Conservation (phyloP, 2,329 filamentous ascomycete genomes). For the Mollisia scopiformis region DNA sequence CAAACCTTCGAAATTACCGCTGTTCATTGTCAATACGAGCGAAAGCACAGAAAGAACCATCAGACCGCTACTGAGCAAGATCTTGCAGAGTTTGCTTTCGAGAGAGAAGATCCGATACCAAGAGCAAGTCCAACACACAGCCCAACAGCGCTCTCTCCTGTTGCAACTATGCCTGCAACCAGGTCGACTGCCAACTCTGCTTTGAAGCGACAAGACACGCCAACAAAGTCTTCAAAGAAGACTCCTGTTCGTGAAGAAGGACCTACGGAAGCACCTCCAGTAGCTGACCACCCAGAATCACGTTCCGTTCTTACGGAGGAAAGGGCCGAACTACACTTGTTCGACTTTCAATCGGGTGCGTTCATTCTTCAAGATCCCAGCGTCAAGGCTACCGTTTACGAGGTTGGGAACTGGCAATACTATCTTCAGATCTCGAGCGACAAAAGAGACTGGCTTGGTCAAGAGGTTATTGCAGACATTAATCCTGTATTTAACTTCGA, state of each 20-base stretch:
- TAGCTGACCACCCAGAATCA: slow-evolving; percentile 64
- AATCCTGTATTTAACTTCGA: slow-evolving; percentile 99
- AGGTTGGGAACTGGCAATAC: slow-evolving; percentile 91
- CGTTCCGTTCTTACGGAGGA: slow-evolving; percentile 76
- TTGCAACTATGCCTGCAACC: slow-evolving; percentile 25
- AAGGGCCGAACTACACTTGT: slow-evolving; percentile 85
- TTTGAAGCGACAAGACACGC: slow-evolving; percentile 44
- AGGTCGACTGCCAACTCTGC: slow-evolving; percentile 47
- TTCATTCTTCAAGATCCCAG: slow-evolving; percentile 64
- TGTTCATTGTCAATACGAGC: slow-evolving; percentile 95
- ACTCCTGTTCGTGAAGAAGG: slow-evolving; percentile 42
- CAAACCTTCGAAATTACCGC: slow-evolving; percentile 81
- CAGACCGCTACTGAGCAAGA: slow-evolving; percentile 82
- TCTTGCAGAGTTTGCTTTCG: slow-evolving; percentile 80
- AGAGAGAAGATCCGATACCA: slow-evolving; percentile 64
- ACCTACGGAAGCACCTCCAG: slow-evolving; percentile 62
- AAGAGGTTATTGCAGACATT: slow-evolving; percentile 84
- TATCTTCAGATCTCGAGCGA: slow-evolving; percentile 85
- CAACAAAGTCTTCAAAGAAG: slow-evolving; percentile 28
- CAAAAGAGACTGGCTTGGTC: slow-evolving; percentile 83
- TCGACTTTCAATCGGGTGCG: slow-evolving; percentile 84
- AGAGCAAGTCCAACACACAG: slow-evolving; percentile 62
- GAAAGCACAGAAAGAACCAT: slow-evolving; percentile 83
- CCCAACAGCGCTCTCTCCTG: slow-evolving; percentile 45
- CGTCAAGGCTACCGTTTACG: slow-evolving; percentile 79